Conservation (phyloP, 768 basidiomycete genomes). For the Rhodotorula toruloides region DNA sequence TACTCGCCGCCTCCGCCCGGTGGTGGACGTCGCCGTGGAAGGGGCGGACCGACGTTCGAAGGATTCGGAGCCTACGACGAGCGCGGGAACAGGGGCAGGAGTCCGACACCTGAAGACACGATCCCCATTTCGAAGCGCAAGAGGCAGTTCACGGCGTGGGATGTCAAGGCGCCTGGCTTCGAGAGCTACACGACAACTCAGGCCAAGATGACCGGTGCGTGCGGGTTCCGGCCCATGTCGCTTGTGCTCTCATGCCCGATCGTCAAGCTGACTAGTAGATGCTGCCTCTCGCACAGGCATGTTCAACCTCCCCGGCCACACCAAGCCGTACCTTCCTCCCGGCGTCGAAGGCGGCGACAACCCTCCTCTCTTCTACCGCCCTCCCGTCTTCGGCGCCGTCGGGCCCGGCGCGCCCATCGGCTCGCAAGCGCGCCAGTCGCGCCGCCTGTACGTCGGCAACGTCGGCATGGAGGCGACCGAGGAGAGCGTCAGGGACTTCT, state of each 20-base stretch:
- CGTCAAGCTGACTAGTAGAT: neutral
- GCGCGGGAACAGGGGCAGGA: slow-evolving; percentile 72
- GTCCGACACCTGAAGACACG: slow-evolving; percentile 82
- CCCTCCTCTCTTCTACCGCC: slow-evolving; percentile 38
- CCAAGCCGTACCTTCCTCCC: slow-evolving; percentile 53
- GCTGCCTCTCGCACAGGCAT: slow-evolving; percentile 56
- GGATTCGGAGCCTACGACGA: slow-evolving; percentile 54
- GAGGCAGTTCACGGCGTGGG: slow-evolving; percentile 89
- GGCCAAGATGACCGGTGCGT: slow-evolving; percentile 92
- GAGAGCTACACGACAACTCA: slow-evolving; percentile 92
- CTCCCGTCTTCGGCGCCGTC: slow-evolving; percentile 53
- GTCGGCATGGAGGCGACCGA: slow-evolving; percentile 93
- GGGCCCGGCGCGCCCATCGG: slow-evolving; percentile 36
- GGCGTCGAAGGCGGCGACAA: slow-evolving; percentile 62
- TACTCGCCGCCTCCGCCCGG: slow-evolving; percentile 17
- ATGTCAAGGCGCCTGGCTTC: slow-evolving; percentile 90
- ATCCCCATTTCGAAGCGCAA: slow-evolving; percentile 77
- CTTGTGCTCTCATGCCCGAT: neutral
- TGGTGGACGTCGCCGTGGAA: slow-evolving; percentile 50
- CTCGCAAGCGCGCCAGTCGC: slow-evolving; percentile 66
- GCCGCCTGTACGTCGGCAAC: slow-evolving; percentile 92
- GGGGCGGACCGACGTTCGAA: slow-evolving; percentile 55
- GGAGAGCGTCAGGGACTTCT: slow-evolving; percentile 83
- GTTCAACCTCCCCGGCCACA: slow-evolving; percentile 84
- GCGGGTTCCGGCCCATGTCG: neutral